Base-by-base conservation (phyloP, 1,139 yeast species). In the Taphrina wiesneri region DNA sequence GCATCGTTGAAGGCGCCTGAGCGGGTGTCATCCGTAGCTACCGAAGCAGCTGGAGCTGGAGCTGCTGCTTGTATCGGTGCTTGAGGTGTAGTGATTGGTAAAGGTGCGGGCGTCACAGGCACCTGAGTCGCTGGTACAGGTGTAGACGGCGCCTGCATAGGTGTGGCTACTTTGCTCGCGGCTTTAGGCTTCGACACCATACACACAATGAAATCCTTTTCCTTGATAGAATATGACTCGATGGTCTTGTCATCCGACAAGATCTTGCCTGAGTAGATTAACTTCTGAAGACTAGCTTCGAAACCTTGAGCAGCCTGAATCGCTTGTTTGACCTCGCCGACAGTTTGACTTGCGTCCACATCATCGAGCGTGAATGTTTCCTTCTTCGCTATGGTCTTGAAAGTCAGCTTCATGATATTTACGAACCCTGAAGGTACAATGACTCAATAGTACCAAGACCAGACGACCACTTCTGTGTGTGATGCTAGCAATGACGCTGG, bases 181-280 rank as follows among this genome's bases (percentile, higher is more conserved):
- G 57, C 57, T 26, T 41, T 47, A 15, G 62, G 62, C 28, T 67
- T 67, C 30, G 73, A 68, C 13, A 90, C 84, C 98, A 93, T 93
- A 77, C 91, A 92, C 69, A 93, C 92, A 67, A 93, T 85, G 71
- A 92, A 92, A 74, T 91, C 97, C 65, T 90, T 91, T 64, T 90
- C 96, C 75, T 90, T 90, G 72, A 93, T 83, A 72, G 88, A 87
- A 76, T 85, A 87, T 15, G 83, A 81, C 64, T 83, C 88, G 70
- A 92, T 81, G 4, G 88, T 82, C 75, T 90, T 88, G 65, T 84
- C 91, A 78, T 93, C 96, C 73, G 85, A 90, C 68, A 93, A 83
- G 53, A 93, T 95, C 75, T 91, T 91, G 74, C 96, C 96, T 0
- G 97, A 90, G 76, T 88, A 93, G 68, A 95, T 96, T 74, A 93